A percentile compares a stretch with the other conserved stretches of the same genome.
These are phyloP conservation scores for Penicillium sp. DNA, from an alignment of 2,329 filamentous ascomycete genomes.

Conservation along the genomic window DNA sequence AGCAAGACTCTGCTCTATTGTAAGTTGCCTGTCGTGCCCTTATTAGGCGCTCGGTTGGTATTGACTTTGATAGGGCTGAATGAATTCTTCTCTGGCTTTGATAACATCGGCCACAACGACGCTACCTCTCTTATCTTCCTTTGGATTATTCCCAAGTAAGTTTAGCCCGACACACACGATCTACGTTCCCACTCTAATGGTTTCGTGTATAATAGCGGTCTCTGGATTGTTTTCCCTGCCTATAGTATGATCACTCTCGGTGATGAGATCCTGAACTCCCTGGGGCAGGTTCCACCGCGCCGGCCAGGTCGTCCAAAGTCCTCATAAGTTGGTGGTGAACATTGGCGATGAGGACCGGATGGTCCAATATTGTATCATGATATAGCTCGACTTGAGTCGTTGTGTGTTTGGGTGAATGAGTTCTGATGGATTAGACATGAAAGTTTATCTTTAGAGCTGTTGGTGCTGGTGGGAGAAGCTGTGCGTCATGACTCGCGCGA, in stretches of 20 bases:
- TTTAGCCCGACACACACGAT: conserved; percentile 19
- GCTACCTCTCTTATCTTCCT: conserved; percentile 59
- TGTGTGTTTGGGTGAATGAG: neutral
- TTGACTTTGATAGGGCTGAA: conserved; percentile 55
- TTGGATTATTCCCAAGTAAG: conserved; percentile 72
- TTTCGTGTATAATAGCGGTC: conserved; percentile 53
- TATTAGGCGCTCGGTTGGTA: neutral
- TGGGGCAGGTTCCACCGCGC: conserved; percentile 50
- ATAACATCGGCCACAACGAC: conserved; percentile 68
- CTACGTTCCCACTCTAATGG: conserved; percentile 14
- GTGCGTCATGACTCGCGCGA: conserved; percentile 3
- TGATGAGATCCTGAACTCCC: conserved; percentile 65
- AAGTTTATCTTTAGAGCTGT: neutral
- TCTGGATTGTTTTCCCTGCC: conserved; percentile 68
- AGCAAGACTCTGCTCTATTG: conserved; percentile 73
- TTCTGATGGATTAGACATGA: neutral
- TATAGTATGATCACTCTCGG: conserved; percentile 68
- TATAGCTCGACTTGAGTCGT: neutral
- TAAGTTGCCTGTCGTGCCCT: conserved; percentile 38
- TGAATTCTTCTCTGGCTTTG: conserved; percentile 66
- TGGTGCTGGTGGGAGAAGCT: neutral
- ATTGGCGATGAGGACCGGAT: neutral
- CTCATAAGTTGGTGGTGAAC: conserved; percentile 24
- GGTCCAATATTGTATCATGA: neutral
- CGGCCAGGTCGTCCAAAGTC: conserved; percentile 39